Percentiles rank a stretch among this genome's conserved stretches.
These are phyloP conservation scores for Pythium vanterpoolii DNA, from an alignment of 352 stramenopile genomes.

Conservation along the genomic window DNA sequence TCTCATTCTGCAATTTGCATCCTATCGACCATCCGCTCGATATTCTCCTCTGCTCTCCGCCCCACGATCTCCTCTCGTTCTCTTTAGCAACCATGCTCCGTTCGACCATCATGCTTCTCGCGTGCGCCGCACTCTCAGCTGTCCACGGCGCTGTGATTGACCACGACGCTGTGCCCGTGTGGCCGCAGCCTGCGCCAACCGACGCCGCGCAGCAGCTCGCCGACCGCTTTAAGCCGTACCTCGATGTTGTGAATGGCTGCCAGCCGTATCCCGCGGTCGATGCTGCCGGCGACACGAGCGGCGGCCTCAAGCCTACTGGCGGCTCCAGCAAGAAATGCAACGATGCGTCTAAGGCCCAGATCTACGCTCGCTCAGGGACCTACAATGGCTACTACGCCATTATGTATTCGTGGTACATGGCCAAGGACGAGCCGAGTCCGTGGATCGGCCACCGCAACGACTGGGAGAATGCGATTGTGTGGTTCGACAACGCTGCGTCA, in stretches of 20 bases:
- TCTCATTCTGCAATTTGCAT: no score
- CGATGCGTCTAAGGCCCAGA: constrained; percentile 20
- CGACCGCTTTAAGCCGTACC: constrained; percentile 28
- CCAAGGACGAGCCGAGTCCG: constrained; percentile 30
- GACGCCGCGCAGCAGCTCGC: constrained; percentile 14
- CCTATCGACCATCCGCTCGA: no score
- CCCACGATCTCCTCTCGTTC: no score
- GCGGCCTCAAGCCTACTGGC: constrained; percentile 14
- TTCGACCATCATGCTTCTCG: not conserved
- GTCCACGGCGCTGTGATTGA: not conserved
- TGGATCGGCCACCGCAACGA: constrained; percentile 33
- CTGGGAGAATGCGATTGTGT: constrained; percentile 38
- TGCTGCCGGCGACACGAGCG: constrained; percentile 21
- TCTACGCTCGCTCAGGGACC: constrained; percentile 27
- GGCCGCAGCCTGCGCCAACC: constrained; percentile 2
- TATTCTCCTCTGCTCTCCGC: no score
- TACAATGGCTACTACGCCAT: constrained; percentile 30
- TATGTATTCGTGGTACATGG: constrained; percentile 43
- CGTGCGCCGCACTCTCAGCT: not conserved
- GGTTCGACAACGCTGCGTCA: constrained; percentile 13
- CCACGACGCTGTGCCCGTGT: constrained; percentile 15
- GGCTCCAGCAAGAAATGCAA: constrained; percentile 9
- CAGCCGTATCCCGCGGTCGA: constrained; percentile 26
- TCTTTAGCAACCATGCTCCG: constrained; percentile 5
- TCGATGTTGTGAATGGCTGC: constrained; percentile 25